Base-by-base conservation (phyloP, 352 stramenopile genomes). In the Pythium utonaiense region DNA sequence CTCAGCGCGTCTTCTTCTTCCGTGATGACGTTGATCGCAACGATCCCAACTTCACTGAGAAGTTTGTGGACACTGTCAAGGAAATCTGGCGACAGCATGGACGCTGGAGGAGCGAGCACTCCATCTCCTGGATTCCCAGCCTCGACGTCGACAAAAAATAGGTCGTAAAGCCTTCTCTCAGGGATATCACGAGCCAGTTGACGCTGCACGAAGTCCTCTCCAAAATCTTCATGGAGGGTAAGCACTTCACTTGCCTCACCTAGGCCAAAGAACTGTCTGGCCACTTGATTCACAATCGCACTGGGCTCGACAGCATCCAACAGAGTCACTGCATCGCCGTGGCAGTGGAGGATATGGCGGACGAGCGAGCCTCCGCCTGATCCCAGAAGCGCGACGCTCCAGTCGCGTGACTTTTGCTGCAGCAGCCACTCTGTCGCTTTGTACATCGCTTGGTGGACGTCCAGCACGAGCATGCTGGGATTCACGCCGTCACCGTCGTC, bases 121-220 rank as follows among this genome's bases (percentile, higher is more conserved):
- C 66, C 71, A n/a, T 57, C 34, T 55, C 55, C 25, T 31, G 67
- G 36, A 13, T 4, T 49, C 62, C 34, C 83, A 38, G 67, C 72
- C 49, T 93, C 83, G 3, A 93, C 83, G 54, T 93, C 83, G 21
- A 93, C 8, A 8, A 89, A 30, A 9, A 89, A 10, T 3, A 88
- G 21, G 62, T 90, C 78, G 33, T 78, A 73, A 1, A 21, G 12
- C 9, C 36, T 13, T 28, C 21, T 24, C 22, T 16, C 41, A 40
- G 12, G 36, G 9, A 31, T 22, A 8, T 67, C 34, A 27, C 24
- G 17, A 3, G 54, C 19, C 0, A 59, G 33, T 17, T 78, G 61
- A 12, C 67, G 45, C 0, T 44, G 24, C 0, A 91, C 45, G 53
- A 70, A 75, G 3, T 41, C 49, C 40, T 75, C 64, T 3, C 68